These are phyloP conservation scores for Leishmania guyanensis DNA, from an alignment of 208 protist genomes.

Conservation along the genomic window DNA sequence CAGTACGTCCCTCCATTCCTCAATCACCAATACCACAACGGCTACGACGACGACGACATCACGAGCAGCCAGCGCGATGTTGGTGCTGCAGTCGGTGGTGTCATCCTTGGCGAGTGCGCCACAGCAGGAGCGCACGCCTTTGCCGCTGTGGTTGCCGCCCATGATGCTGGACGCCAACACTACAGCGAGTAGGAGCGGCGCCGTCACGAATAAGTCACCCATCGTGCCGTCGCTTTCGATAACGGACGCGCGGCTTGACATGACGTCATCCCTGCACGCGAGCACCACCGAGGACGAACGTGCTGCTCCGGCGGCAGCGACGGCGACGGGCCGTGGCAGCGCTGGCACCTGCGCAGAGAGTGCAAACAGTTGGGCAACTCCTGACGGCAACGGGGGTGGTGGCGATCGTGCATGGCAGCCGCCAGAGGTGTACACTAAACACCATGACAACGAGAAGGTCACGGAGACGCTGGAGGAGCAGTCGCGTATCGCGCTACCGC, in stretches of 20 bases:
- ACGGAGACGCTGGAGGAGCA: neutral
- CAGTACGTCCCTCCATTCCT: conserved; percentile 1
- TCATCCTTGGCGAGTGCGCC: neutral
- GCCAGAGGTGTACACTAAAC: neutral
- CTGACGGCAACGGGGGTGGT: neutral
- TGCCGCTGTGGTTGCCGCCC: neutral
- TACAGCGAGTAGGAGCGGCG: neutral
- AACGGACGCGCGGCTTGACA: neutral
- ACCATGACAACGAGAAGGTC: neutral
- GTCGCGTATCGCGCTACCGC: neutral
- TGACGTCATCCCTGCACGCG: neutral
- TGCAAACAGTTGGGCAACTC: neutral
- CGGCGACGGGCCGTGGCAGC: neutral
- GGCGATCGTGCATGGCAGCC: neutral
- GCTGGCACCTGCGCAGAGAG: neutral
- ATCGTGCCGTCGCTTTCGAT: neutral
- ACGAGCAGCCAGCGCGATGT: neutral
- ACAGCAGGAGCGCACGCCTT: neutral
- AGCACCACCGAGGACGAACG: neutral
- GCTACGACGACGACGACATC: neutral
- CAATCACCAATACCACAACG: neutral
- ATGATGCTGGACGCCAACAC: neutral
- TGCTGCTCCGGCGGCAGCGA: neutral
- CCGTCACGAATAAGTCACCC: neutral
- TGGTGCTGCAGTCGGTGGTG: neutral